Base-by-base conservation (phyloP, 768 basidiomycete genomes). In the Boletus bicolor region DNA sequence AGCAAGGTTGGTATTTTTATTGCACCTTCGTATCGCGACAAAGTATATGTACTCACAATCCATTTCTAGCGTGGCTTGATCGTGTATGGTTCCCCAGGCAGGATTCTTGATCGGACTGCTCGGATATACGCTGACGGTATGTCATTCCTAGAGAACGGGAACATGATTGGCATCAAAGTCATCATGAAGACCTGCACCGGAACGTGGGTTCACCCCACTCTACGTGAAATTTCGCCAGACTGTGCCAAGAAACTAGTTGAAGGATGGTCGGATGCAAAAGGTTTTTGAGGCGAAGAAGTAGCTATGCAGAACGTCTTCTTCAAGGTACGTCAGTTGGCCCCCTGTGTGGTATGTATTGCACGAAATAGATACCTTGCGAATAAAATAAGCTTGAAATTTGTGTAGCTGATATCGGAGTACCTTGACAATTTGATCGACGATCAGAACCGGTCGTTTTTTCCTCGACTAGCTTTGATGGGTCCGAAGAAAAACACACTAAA, bases 171-270 rank as follows among this genome's bases (percentile, higher is more conserved):
- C 51, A 72, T 94, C 63, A 92, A 91, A 68, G 84, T 82, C 9
- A 83, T 93, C 58, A 92, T 93, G 86, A 89, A 86, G 68, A 78
- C 79, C 2, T 85, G 86, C 55, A 76, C 79, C 39, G 83, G 83
- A 80, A 21, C 75, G 74, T 53, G 86, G 83, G 0, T 85, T 85
- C 59, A 75, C 78, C 10, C 84, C 87, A 2, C 78, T 95, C 24
- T 93, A 93, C 60, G 89, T 94, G 59, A 91, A 87, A 67, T 86
- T 88, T 7, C 89, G 93, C 75, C 76, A 80, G 57, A 80, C 88
- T 87, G 66, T 51, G 79, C 63, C 1, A 49, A 55, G 32, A 53
- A 49, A 34, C 3, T 15, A 11, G 36, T 6, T 44, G n/a, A 30
- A 36, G 48, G 19, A 32, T 45, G 3, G 26, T 38, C 24, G 4